Percentiles rank a stretch among this genome's conserved stretches.
These are phyloP conservation scores for Triticum dicoccoides DNA, from an alignment of 176 grass and related monocot species.

Conservation along the genomic window DNA sequence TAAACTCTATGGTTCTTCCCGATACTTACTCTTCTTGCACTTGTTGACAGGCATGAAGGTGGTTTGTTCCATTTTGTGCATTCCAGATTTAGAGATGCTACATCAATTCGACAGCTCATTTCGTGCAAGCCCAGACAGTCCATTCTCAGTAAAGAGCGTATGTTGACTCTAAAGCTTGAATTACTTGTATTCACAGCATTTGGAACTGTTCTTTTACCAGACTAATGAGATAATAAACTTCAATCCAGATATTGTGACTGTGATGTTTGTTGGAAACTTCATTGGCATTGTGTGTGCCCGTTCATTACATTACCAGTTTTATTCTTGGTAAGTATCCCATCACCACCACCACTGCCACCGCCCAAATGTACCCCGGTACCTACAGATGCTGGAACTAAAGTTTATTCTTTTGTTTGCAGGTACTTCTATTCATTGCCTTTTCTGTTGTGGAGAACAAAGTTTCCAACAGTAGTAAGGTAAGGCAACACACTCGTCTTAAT, in stretches of 20 bases:
- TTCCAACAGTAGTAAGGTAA: conserved; percentile 70
- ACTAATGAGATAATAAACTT: conserved; percentile 39
- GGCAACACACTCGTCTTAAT: background rate
- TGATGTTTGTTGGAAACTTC: conserved; percentile 96
- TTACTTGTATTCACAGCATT: background rate
- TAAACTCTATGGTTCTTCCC: conserved; percentile 2
- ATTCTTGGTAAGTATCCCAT: conserved; percentile 71
- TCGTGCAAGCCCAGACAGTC: conserved; percentile 40
- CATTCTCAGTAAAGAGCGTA: conserved; percentile 66
- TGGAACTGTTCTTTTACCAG: background rate
- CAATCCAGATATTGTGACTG: conserved; percentile 65
- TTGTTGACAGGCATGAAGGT: conserved; percentile 58
- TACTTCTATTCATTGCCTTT: conserved; percentile 94
- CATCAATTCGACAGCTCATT: conserved; percentile 45
- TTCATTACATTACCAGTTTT: conserved; percentile 91
- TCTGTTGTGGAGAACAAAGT: conserved; percentile 82
- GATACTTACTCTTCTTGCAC: background rate
- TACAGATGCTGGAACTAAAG: background rate
- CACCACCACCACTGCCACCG: background rate
- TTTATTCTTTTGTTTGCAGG: conserved; percentile 42
- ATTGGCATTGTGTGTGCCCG: conserved; percentile 79
- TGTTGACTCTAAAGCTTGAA: conserved; percentile 23
- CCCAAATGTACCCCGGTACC: background rate
- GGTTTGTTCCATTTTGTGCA: conserved; percentile 57
- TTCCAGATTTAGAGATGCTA: conserved; percentile 45